Evolutionary conservation across 208 protist species (phyloP).

Genomic region (Tritrichomonas musculus): DNA sequence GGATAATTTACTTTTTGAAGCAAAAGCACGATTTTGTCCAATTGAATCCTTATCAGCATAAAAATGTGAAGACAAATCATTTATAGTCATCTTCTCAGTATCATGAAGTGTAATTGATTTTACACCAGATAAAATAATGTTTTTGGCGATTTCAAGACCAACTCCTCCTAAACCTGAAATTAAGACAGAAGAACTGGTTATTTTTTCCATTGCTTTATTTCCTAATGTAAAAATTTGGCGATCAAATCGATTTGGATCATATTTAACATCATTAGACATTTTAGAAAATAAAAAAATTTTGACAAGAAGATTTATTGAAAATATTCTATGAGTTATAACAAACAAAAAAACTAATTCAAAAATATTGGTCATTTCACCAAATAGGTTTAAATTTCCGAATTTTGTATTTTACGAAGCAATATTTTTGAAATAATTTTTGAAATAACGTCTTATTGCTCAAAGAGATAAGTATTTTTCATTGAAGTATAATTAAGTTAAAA

Average conservation of each 20-base stretch:
- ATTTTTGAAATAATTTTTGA: too few relatives aligned
- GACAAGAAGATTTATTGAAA: too few relatives aligned
- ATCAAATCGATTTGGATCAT: conserved; percentile 63
- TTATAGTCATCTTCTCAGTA: conserved; percentile 46
- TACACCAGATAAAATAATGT: conserved; percentile 71
- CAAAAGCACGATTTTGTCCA: conserved; percentile 61
- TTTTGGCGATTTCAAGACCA: conserved; percentile 80
- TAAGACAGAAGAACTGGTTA: conserved; percentile 50
- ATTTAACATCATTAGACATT: conserved; percentile 35
- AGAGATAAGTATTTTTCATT: too few relatives aligned
- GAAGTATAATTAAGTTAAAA: too few relatives aligned
- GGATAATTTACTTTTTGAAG: conserved; percentile 51
- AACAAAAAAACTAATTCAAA: too few relatives aligned
- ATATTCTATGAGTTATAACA: too few relatives aligned
- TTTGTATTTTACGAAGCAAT: too few relatives aligned
- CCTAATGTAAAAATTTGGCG: conserved; percentile 68
- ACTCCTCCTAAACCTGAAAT: conserved; percentile 61
- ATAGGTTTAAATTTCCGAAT: too few relatives aligned
- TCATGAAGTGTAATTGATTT: conserved; percentile 70
- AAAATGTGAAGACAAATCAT: conserved; percentile 68
- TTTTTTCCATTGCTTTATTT: conserved; percentile 66
- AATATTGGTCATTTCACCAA: too few relatives aligned
- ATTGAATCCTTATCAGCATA: conserved; percentile 68
- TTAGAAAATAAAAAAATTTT: not conserved
- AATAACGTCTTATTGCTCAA: too few relatives aligned